phyloP scores from a whole-genome alignment of 177 flowering plant species.

The Tripterygium wilfordii region DNA sequence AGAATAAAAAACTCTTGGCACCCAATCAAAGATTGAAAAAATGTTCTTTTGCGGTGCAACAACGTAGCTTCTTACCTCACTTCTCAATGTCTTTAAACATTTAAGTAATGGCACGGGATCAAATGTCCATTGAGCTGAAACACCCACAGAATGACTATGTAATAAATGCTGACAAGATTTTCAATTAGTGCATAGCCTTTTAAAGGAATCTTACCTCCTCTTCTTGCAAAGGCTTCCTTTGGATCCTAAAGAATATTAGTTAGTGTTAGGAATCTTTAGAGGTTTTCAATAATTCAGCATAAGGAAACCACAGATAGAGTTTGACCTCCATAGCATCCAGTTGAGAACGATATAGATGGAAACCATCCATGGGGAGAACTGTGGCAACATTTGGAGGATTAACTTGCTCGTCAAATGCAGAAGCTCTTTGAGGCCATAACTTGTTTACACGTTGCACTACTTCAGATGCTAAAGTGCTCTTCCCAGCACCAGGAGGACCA shows the following conservation, averaged over 20 bases:
- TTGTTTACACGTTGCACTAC: slow-evolving; percentile 62
- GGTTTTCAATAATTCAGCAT: not conserved
- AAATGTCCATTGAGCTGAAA: slow-evolving; percentile 98
- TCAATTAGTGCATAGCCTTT: slow-evolving; percentile 6
- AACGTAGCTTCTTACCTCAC: slow-evolving; percentile 38
- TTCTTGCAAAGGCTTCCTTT: slow-evolving; percentile 95
- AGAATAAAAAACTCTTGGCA: not conserved
- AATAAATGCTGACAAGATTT: slow-evolving; percentile 5
- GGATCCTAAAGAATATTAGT: slow-evolving; percentile 47
- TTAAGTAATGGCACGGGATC: slow-evolving; percentile 50
- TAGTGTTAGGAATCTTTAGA: slow-evolving; percentile 3
- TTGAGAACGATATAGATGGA: slow-evolving; percentile 89
- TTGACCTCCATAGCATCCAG: slow-evolving; percentile 88
- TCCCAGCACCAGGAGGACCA: slow-evolving; percentile 98
- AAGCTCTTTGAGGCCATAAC: slow-evolving; percentile 60
- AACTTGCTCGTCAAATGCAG: slow-evolving; percentile 46
- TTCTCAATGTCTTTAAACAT: slow-evolving; percentile 55
- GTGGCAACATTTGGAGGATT: slow-evolving; percentile 61
- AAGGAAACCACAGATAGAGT: not conserved
- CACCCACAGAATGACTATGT: slow-evolving; percentile 18
- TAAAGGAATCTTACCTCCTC: slow-evolving; percentile 73
- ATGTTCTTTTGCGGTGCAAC: too few relatives aligned
- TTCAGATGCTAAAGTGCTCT: slow-evolving; percentile 76
- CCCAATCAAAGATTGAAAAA: too few relatives aligned
- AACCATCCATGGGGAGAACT: slow-evolving; percentile 95